Evolutionary conservation across 2,329 filamentous ascomycete species (phyloP).

Genomic region (Rhynchosporium agropyri): DNA sequence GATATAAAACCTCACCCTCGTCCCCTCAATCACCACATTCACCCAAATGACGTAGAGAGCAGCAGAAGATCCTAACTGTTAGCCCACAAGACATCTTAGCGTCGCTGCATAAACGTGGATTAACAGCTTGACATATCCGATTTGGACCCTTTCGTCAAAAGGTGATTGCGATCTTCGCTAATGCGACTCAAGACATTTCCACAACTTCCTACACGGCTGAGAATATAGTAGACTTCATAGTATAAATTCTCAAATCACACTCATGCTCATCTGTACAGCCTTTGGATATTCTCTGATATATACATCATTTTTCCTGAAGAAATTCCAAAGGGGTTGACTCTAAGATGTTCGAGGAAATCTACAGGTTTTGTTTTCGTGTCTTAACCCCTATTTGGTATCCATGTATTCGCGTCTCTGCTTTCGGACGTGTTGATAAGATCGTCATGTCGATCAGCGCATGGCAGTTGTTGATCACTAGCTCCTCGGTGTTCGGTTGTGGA

Average conservation of each 20-base stretch:
- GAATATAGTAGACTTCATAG: too few species aligned
- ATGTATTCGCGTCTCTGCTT: not conserved
- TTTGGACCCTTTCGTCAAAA: conserved; percentile 3
- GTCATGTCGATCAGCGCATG: conserved; percentile 11
- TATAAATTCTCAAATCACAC: not conserved
- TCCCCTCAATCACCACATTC: not conserved
- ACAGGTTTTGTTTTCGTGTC: not conserved
- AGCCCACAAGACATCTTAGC: not conserved
- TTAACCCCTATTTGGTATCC: not conserved
- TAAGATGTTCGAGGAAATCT: not conserved
- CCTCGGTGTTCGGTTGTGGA: conserved; percentile 12
- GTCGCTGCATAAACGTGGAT: not conserved
- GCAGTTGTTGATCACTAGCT: conserved; percentile 1
- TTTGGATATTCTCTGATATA: too few species aligned
- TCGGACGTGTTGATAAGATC: not conserved
- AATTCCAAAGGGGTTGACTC: not conserved
- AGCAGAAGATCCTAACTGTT: conserved; percentile 10
- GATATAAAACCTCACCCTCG: not conserved
- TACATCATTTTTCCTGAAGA: not conserved
- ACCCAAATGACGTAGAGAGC: conserved; percentile 11
- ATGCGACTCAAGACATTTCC: not conserved
- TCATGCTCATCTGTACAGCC: not conserved
- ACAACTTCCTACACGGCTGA: not conserved
- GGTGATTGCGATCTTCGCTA: conserved; percentile 11
- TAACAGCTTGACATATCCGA: conserved; percentile 3